Evolutionary conservation across 2,329 filamentous ascomycete genomes (phyloP).

Genomic region (Sporothrix schenckii): DNA sequence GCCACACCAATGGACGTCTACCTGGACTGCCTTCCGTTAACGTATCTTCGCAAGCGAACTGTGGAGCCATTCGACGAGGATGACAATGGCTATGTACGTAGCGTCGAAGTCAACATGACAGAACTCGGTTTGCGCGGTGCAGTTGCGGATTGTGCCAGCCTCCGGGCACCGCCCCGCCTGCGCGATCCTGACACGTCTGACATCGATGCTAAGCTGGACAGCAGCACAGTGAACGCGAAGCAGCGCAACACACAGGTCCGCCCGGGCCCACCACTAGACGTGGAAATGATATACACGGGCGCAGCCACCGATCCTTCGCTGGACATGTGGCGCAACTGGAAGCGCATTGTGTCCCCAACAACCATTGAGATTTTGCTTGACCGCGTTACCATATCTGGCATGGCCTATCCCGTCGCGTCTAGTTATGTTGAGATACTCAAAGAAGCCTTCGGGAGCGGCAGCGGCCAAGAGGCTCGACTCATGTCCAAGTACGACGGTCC

Average conservation of each 20-base stretch:
- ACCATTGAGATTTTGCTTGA: conserved; percentile 22
- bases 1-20: conserved; percentile 16
- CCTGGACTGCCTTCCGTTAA: not conserved
- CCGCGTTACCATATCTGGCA: not conserved
- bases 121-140: not conserved
- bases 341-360: not conserved
- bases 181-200: not conserved
- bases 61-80: not conserved
- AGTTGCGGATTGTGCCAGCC: not conserved
- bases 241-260: not conserved
- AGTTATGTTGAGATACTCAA: not conserved
- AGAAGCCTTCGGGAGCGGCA: not conserved
- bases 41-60: not conserved
- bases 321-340: not conserved
- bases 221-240: not conserved
- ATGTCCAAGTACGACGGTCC: conserved; percentile 24
- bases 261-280: not conserved
- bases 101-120: not conserved
- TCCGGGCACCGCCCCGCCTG: not conserved
- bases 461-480: conserved; percentile 6
- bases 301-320: not conserved
- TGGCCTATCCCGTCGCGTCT: not conserved
- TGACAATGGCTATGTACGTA: too few species aligned
- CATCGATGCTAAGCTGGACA: not conserved
- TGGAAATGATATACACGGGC: not conserved